These are phyloP conservation scores for Fagopyrum tataricum DNA, from an alignment of 148 eudicot species.

Conservation along the genomic window DNA sequence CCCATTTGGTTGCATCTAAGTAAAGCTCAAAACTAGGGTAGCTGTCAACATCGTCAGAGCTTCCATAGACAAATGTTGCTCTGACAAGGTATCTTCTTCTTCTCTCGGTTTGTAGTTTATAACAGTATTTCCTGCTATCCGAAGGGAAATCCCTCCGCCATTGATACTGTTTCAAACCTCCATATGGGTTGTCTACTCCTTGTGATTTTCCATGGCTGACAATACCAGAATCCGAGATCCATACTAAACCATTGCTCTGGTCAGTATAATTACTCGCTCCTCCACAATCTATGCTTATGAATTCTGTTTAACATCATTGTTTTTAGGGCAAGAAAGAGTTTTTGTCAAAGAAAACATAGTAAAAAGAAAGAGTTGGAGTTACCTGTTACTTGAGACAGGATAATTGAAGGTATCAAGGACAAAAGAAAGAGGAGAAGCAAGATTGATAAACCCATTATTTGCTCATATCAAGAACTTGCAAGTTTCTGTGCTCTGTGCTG, in stretches of 20 bases:
- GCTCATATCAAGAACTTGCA: slow-evolving; percentile 1
- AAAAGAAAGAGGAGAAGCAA: slow-evolving; percentile 28
- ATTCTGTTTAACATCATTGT: slow-evolving; percentile 47
- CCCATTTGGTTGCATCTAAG: slow-evolving; percentile 94
- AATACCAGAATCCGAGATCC: slow-evolving; percentile 63
- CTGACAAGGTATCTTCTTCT: slow-evolving; percentile 76
- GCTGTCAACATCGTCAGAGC: slow-evolving; percentile 31
- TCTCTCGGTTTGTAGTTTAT: slow-evolving; percentile 51
- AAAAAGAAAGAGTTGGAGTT: slow-evolving; percentile 14
- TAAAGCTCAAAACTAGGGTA: slow-evolving; percentile 79
- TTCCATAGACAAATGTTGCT: slow-evolving; percentile 78
- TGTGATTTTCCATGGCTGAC: slow-evolving; percentile 45
- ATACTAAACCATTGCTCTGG: slow-evolving; percentile 40
- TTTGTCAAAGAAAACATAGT: not conserved
- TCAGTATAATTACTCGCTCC: slow-evolving; percentile 69
- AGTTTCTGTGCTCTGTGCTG: slow-evolving; percentile 13
- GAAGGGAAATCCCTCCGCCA: slow-evolving; percentile 67
- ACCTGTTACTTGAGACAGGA: slow-evolving; percentile 65
- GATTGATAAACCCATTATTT: slow-evolving; percentile 40
- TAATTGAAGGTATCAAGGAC: slow-evolving; percentile 28
- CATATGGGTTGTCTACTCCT: slow-evolving; percentile 25
- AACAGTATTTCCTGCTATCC: slow-evolving; percentile 72
- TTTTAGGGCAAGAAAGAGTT: not conserved
- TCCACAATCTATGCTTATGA: slow-evolving; percentile 94
- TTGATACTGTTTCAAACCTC: slow-evolving; percentile 37